Evolutionary conservation across 2,329 filamentous ascomycete genomes (phyloP).

Genomic region (Elsinoe batatas): DNA sequence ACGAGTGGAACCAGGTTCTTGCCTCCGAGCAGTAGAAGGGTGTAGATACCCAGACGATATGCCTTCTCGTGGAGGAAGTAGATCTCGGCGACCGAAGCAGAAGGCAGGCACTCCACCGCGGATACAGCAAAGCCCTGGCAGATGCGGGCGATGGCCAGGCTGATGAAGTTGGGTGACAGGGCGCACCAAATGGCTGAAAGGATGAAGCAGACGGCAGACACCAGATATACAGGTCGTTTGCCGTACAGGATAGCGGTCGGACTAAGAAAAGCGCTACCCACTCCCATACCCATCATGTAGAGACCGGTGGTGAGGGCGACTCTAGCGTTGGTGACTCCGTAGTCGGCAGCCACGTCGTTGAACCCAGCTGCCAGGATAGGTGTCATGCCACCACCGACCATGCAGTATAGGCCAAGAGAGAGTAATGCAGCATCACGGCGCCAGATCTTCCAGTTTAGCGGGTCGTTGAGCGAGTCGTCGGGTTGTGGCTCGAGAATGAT

Average conservation of each 20-base stretch:
- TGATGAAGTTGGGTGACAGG: conserved; percentile 67
- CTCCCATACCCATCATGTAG: conserved; percentile 85
- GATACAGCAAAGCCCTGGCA: conserved; percentile 83
- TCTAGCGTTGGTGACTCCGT: conserved; percentile 55
- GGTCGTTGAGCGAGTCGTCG: conserved; percentile 82
- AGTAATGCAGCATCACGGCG: conserved; percentile 69
- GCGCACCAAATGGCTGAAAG: conserved; percentile 75
- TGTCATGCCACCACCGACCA: conserved; percentile 88
- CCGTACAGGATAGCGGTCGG: conserved; percentile 87
- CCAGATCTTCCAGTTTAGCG: conserved; percentile 82
- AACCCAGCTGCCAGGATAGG: conserved; percentile 86
- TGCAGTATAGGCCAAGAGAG: conserved; percentile 82
- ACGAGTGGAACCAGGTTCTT: conserved; percentile 81
- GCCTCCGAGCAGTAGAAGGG: conserved; percentile 73
- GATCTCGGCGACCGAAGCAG: conserved; percentile 89
- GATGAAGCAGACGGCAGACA: conserved; percentile 67
- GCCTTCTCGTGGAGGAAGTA: conserved; percentile 92
- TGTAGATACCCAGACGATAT: conserved; percentile 89
- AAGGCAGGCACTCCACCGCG: conserved; percentile 84
- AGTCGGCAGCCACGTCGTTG: conserved; percentile 60
- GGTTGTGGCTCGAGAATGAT: conserved; percentile 89
- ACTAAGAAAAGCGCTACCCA: conserved; percentile 74
- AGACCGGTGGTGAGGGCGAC: conserved; percentile 83
- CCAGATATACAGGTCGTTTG: conserved; percentile 82
- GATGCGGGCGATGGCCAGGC: conserved; percentile 69